Evolutionary conservation across 2,329 filamentous ascomycete genomes (phyloP).

Genomic region (Ilyonectria sp.): DNA sequence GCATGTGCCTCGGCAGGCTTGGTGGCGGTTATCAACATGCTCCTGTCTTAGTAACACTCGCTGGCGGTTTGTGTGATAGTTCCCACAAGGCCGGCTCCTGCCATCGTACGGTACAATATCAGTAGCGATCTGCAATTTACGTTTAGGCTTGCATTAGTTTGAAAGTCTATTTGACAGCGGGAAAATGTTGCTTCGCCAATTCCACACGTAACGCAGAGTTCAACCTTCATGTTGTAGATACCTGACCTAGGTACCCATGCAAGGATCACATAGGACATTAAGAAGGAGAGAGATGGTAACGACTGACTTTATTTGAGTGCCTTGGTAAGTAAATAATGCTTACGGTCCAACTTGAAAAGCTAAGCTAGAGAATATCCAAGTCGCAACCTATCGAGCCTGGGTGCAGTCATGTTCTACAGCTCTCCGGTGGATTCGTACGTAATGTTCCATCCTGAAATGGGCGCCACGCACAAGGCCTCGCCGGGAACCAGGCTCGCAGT

Average conservation of each 20-base stretch:
- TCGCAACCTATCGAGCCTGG: not conserved
- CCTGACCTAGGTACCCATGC: not conserved
- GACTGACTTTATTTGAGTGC: not conserved
- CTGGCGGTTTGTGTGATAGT: not conserved
- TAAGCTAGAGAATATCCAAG: conserved; percentile 5
- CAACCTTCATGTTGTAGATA: not conserved
- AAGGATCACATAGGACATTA: not conserved
- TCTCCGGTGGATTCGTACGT: conserved; percentile 19
- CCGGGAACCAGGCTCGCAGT: conserved; percentile 23
- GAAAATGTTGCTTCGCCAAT: not conserved
- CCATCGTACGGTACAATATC: not conserved
- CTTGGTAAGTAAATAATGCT: not conserved
- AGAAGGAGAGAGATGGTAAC: not conserved
- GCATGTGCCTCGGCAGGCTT: not conserved
- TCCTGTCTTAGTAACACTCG: not conserved
- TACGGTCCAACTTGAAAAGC: conserved; percentile 1
- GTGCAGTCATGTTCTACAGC: not conserved
- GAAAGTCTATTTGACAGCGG: not conserved
- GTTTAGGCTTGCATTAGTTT: not conserved
- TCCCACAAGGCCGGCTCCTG: not conserved
- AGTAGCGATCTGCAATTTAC: not conserved
- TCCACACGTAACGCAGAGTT: not conserved
- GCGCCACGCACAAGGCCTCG: conserved; percentile 26
- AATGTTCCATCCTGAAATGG: conserved; percentile 21
- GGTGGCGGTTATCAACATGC: not conserved